Evolutionary conservation across 2,329 filamentous ascomycete genomes (phyloP).

Genomic region (Lecanoromycetidae sp.): DNA sequence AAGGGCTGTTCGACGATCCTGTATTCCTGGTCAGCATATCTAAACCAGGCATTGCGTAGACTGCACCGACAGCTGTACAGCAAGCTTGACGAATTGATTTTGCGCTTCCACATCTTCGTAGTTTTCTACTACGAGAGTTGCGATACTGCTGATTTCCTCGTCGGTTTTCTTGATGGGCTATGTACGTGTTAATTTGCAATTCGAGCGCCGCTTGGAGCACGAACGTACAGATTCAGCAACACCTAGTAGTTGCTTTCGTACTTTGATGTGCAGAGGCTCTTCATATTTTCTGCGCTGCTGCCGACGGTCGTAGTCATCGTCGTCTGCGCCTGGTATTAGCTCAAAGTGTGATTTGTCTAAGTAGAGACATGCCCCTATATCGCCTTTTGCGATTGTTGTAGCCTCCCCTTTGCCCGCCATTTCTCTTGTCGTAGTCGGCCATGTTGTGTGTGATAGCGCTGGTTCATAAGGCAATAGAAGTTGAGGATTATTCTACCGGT

Average conservation of each 20-base stretch:
- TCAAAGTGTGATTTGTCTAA: not conserved
- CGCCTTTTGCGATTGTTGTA: constrained; percentile 61
- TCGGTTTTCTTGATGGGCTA: constrained; percentile 60
- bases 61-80: constrained; percentile 62
- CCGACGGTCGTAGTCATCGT: constrained; percentile 65
- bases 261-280: constrained; percentile 55
- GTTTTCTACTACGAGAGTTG: constrained; percentile 66
- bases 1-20: constrained; percentile 79
- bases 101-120: constrained; percentile 74
- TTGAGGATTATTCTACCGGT: not conserved
- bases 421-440: constrained; percentile 45
- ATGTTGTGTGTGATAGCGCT: no score
- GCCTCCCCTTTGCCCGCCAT: constrained; percentile 40
- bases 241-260: constrained; percentile 66
- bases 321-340: constrained; percentile 42
- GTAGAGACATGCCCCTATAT: constrained; percentile 52
- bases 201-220: not conserved
- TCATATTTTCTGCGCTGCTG: constrained; percentile 63
- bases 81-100: constrained; percentile 58
- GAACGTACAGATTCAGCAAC: constrained; percentile 59
- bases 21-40: no score
- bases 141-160: constrained; percentile 64
- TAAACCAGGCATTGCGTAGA: no score
- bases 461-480: no score
- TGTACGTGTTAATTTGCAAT: not conserved